phyloP scores from a whole-genome alignment of 2,329 filamentous ascomycete species.

The Epichloe sibirici region DNA sequence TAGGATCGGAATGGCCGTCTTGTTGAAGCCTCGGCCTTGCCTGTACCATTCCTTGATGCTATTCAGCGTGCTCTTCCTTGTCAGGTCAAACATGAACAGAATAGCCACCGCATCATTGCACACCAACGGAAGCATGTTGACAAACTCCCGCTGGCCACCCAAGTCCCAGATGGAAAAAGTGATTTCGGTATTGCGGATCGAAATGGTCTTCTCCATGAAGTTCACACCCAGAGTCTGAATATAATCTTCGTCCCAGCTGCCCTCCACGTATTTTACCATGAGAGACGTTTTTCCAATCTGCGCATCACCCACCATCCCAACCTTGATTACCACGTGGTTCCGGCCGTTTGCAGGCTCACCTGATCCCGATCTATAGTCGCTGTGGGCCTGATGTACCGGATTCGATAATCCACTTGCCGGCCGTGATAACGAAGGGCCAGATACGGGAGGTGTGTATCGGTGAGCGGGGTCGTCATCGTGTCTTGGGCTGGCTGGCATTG shows the following conservation, averaged over 20 bases:
- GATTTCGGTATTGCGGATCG: constrained; percentile 97
- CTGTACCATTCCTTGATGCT: constrained; percentile 99
- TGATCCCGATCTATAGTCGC: constrained; percentile 32
- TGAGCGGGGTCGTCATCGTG: constrained; percentile 31
- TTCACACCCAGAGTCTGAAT: constrained; percentile 98
- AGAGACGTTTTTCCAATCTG: constrained; percentile 98
- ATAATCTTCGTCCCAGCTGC: constrained; percentile 99
- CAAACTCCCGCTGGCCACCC: constrained; percentile 94
- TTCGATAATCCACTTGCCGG: constrained; percentile 44
- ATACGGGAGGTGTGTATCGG: constrained; percentile 35
- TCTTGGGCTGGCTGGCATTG: constrained; percentile 26
- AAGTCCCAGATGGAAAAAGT: constrained; percentile 99
- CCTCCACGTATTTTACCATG: constrained; percentile 99
- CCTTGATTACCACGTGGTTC: constrained; percentile 90
- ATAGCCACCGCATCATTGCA: constrained; percentile 99
- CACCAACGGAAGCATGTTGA: constrained; percentile 98
- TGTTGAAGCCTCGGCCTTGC: constrained; percentile 96
- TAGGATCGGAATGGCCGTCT: constrained; percentile 96
- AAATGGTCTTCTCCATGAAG: constrained; percentile 99
- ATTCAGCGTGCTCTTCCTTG: constrained; percentile 94
- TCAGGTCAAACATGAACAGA: constrained; percentile 98
- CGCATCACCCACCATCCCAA: constrained; percentile 97
- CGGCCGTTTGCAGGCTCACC: constrained; percentile 34
- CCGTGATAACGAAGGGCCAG: constrained; percentile 35
- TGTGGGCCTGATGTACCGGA: constrained; percentile 25